phyloP scores from a whole-genome alignment of 2,329 filamentous ascomycete genomes.

The Aspergillus sclerotialis region DNA sequence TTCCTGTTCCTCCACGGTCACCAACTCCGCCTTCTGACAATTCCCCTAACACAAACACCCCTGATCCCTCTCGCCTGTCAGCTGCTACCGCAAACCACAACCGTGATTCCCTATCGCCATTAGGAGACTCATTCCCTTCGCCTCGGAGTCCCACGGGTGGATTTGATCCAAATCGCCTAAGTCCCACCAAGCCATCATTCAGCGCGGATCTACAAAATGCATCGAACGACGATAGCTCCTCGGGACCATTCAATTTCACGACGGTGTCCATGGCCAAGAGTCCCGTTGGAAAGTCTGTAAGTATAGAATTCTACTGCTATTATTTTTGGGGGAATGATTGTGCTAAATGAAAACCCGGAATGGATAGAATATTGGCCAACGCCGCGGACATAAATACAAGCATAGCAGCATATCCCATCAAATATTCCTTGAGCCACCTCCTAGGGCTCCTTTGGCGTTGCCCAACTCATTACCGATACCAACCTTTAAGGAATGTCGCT shows the following conservation, averaged over 20 bases:
- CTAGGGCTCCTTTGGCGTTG: slow-evolving; percentile 75
- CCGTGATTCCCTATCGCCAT: slow-evolving; percentile 42
- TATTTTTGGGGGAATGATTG: background rate
- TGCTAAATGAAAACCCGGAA: slow-evolving; percentile 9
- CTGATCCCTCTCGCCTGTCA: slow-evolving; percentile 15
- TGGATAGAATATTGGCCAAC: slow-evolving; percentile 73
- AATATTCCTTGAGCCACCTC: slow-evolving; percentile 89
- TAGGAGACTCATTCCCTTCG: slow-evolving; percentile 30
- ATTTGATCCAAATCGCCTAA: slow-evolving; percentile 20
- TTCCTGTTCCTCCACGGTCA: slow-evolving; percentile 55
- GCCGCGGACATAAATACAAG: slow-evolving; percentile 94
- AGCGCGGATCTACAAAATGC: slow-evolving; percentile 21
- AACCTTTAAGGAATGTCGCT: slow-evolving; percentile 78
- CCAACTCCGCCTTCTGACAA: slow-evolving; percentile 58
- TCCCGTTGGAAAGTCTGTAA: slow-evolving; percentile 65
- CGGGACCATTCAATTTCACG: slow-evolving; percentile 84
- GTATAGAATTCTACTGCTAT: slow-evolving; percentile 27
- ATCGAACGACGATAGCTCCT: slow-evolving; percentile 26
- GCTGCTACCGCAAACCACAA: slow-evolving; percentile 31
- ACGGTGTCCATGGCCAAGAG: slow-evolving; percentile 68
- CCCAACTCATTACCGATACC: slow-evolving; percentile 89
- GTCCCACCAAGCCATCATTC: slow-evolving; percentile 29
- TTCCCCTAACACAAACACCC: slow-evolving; percentile 15
- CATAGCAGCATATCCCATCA: slow-evolving; percentile 94
- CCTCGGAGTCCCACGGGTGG: slow-evolving; percentile 16